These are phyloP conservation scores for Trypanosoma avium DNA, from an alignment of 208 protist species.

Conservation along the genomic window DNA sequence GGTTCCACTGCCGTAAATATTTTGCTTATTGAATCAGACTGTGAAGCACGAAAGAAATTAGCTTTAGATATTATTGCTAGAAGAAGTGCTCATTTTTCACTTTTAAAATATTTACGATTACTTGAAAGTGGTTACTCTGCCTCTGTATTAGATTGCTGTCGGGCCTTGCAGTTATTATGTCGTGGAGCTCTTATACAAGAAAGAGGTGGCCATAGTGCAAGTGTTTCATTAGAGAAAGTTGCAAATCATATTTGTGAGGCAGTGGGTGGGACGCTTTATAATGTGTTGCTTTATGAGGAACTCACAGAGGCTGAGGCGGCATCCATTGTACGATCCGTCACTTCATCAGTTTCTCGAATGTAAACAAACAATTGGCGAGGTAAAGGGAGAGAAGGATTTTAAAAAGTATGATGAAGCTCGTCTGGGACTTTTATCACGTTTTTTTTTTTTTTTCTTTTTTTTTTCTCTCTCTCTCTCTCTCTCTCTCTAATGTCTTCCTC, in stretches of 20 bases:
- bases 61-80: slow-evolving; percentile 56
- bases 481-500: too few species aligned
- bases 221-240: slow-evolving; percentile 41
- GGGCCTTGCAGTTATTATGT: slow-evolving; percentile 64
- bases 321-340: slow-evolving; percentile 52
- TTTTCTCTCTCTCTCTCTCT: too few species aligned
- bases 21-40: slow-evolving; percentile 55
- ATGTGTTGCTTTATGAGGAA: slow-evolving; percentile 66
- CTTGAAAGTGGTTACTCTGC: slow-evolving; percentile 50
- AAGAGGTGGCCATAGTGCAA: not conserved
- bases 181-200: slow-evolving; percentile 43
- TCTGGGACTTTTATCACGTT: too few species aligned
- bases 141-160: slow-evolving; percentile 66
- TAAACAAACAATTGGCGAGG: not conserved
- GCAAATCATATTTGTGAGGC: slow-evolving; percentile 54
- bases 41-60: slow-evolving; percentile 33
- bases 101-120: slow-evolving; percentile 80
- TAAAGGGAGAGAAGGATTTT: too few species aligned
- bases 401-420: too few species aligned
- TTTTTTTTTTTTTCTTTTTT: too few species aligned
- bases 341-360: slow-evolving; percentile 19
- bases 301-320: slow-evolving; percentile 67
- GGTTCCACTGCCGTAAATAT: slow-evolving; percentile 68
- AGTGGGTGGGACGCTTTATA: slow-evolving; percentile 57
- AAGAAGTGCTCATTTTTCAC: slow-evolving; percentile 64